Evolutionary conservation across 192 early-diverging fungal genomes (phyloP).

Genomic region (Coemansia sp.): DNA sequence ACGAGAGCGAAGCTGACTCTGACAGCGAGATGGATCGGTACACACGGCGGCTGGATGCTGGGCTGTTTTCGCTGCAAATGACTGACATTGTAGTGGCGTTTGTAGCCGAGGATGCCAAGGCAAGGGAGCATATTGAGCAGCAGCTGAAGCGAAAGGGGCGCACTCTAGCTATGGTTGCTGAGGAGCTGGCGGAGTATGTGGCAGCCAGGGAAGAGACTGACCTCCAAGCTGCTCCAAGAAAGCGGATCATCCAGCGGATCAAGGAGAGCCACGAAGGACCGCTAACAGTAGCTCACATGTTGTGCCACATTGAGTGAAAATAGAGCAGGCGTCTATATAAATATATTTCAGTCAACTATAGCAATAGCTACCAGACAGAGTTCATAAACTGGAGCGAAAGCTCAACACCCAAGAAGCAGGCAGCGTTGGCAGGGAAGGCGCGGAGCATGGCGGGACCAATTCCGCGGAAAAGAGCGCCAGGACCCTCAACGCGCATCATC

Average conservation of each 20-base stretch:
- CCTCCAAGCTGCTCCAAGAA: neutral
- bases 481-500: constrained; percentile 58
- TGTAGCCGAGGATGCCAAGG: constrained; percentile 58
- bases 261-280: constrained; percentile 6
- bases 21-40: constrained; percentile 62
- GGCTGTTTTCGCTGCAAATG: constrained; percentile 78
- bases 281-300: neutral
- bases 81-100: constrained; percentile 69
- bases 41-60: constrained; percentile 68
- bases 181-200: constrained; percentile 38
- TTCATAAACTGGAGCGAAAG: constrained; percentile 51
- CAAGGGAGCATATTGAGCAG: constrained; percentile 21
- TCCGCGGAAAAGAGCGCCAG: constrained; percentile 76
- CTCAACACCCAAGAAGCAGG: constrained; percentile 71
- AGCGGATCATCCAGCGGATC: neutral
- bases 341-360: neutral
- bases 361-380: constrained; percentile 28
- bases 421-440: constrained; percentile 83
- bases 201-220: constrained; percentile 8
- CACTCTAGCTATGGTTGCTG: constrained; percentile 12
- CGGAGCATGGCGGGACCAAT: constrained; percentile 80
- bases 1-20: constrained; percentile 60
- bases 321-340: neutral
- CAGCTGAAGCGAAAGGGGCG: constrained; percentile 34
- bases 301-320: neutral